Percentiles rank a stretch among this genome's conserved stretches.
Evolutionary conservation across 2,329 filamentous ascomycete genomes (phyloP).

Genomic region (Penicillium sp.): DNA sequence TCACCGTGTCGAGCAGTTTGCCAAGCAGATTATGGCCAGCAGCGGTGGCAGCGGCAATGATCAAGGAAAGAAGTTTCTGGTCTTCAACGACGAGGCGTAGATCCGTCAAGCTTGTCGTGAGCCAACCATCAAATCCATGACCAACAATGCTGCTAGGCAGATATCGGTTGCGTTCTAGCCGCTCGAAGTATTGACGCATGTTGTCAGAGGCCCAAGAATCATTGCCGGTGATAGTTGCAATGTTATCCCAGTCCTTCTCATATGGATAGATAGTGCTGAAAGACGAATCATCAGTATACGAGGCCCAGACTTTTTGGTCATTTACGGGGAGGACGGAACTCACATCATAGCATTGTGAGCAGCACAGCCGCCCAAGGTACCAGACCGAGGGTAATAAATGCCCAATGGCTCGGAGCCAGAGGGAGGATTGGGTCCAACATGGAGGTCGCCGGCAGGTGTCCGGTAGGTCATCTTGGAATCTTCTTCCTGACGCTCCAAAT

Average conservation of each 20-base stretch:
- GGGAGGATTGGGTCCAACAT: conserved; percentile 52
- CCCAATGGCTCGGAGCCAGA: conserved; percentile 48
- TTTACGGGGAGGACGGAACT: neutral
- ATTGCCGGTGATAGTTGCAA: conserved; percentile 55
- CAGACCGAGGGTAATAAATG: conserved; percentile 54
- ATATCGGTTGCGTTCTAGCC: conserved; percentile 52
- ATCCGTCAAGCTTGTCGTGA: conserved; percentile 49
- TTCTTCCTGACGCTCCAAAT: conserved; percentile 49
- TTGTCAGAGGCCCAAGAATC: conserved; percentile 51
- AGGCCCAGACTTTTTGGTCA: too few relatives aligned
- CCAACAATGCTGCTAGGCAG: conserved; percentile 40
- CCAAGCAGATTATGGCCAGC: conserved; percentile 43
- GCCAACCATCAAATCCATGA: conserved; percentile 57
- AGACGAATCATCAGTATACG: neutral
- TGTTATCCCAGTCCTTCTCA: conserved; percentile 54
- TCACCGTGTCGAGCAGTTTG: conserved; percentile 39
- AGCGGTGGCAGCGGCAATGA: conserved; percentile 50
- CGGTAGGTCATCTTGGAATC: conserved; percentile 58
- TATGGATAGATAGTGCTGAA: conserved; percentile 50
- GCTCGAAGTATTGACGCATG: conserved; percentile 53
- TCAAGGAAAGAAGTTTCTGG: conserved; percentile 49
- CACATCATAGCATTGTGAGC: conserved; percentile 58
- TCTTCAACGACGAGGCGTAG: conserved; percentile 51
- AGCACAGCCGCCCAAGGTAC: conserved; percentile 53
- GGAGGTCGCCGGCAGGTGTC: conserved; percentile 48